phyloP scores from a whole-genome alignment of 2,329 filamentous ascomycete genomes.

The Aspergillus nomiae region DNA sequence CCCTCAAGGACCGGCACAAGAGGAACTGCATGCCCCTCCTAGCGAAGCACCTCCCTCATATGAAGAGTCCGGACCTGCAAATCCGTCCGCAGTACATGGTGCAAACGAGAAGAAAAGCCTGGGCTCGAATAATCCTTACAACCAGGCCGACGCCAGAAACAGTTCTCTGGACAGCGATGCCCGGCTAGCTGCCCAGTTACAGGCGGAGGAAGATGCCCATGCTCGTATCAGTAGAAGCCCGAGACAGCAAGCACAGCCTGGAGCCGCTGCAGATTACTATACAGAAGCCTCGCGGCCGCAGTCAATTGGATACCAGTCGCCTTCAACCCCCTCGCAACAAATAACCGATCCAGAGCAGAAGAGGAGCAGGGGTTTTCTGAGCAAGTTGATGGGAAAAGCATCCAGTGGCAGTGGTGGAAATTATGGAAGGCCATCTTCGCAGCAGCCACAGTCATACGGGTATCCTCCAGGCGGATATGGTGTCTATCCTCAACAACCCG shows the following conservation, averaged over 20 bases:
- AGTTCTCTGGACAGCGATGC: slow-evolving; percentile 66
- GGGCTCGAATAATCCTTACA: slow-evolving; percentile 74
- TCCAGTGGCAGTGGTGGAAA: slow-evolving; percentile 25
- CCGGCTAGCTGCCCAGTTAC: slow-evolving; percentile 71
- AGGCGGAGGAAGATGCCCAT: slow-evolving; percentile 78
- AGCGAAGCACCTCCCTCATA: slow-evolving; percentile 54
- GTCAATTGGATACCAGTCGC: slow-evolving; percentile 9
- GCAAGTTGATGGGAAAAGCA: slow-evolving; percentile 56
- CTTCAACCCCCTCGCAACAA: slow-evolving; percentile 12
- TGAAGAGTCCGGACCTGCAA: slow-evolving; percentile 58
- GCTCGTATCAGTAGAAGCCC: slow-evolving; percentile 33
- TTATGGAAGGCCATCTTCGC: slow-evolving; percentile 19
- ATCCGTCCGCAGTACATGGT: slow-evolving; percentile 41
- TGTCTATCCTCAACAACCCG: slow-evolving; percentile 32
- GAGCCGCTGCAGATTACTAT: slow-evolving; percentile 54
- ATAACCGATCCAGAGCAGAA: slow-evolving; percentile 38
- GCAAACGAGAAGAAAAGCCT: slow-evolving; percentile 49
- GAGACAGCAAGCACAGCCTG: slow-evolving; percentile 21
- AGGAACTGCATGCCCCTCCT: slow-evolving; percentile 42
- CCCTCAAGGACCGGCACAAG: slow-evolving; percentile 66
- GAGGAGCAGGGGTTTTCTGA: slow-evolving; percentile 51
- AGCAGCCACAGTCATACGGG: slow-evolving; percentile 25
- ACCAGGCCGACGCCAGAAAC: slow-evolving; percentile 27
- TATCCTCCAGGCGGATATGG: slow-evolving; percentile 30
- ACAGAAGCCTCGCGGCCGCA: slow-evolving; percentile 22